Evolutionary conservation across 2,329 filamentous ascomycete species (phyloP).

Genomic region (Paraphaeosphaeria minitans): DNA sequence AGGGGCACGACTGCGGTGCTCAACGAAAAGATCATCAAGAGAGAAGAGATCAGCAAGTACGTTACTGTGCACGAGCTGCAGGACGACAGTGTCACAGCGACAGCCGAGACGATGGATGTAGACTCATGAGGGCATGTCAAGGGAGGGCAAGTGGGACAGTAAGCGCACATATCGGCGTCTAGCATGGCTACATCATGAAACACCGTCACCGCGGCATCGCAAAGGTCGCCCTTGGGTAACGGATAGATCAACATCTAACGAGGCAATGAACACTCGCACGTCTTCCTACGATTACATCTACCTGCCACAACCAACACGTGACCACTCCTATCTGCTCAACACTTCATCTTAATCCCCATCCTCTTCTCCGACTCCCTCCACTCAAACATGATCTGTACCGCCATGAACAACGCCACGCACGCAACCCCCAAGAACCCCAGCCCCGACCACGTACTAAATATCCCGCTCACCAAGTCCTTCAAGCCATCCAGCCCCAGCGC

Average conservation of each 20-base stretch:
- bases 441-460: slow-evolving; percentile 77
- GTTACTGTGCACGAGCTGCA: slow-evolving; percentile 87
- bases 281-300: not conserved
- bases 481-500: slow-evolving; percentile 89
- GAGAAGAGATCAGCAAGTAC: slow-evolving; percentile 92
- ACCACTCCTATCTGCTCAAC: slow-evolving; percentile 52
- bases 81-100: slow-evolving; percentile 65
- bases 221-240: slow-evolving; percentile 2
- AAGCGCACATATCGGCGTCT: slow-evolving; percentile 18
- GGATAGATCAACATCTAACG: not conserved
- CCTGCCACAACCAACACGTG: not conserved
- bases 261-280: slow-evolving; percentile 9
- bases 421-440: slow-evolving; percentile 73
- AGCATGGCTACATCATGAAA: slow-evolving; percentile 27
- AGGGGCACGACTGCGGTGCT: slow-evolving; percentile 93
- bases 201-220: slow-evolving; percentile 11
- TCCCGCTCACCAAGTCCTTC: slow-evolving; percentile 73
- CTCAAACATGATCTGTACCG: slow-evolving; percentile 95
- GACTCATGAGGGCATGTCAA: slow-evolving; percentile 49
- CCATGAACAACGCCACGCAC: slow-evolving; percentile 78
- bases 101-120: slow-evolving; percentile 69
- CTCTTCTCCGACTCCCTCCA: slow-evolving; percentile 83
- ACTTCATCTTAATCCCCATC: slow-evolving; percentile 82
- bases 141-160: not conserved
- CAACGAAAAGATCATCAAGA: slow-evolving; percentile 94